These are phyloP conservation scores for Bullera alba DNA, from an alignment of 768 basidiomycete species.

Conservation along the genomic window DNA sequence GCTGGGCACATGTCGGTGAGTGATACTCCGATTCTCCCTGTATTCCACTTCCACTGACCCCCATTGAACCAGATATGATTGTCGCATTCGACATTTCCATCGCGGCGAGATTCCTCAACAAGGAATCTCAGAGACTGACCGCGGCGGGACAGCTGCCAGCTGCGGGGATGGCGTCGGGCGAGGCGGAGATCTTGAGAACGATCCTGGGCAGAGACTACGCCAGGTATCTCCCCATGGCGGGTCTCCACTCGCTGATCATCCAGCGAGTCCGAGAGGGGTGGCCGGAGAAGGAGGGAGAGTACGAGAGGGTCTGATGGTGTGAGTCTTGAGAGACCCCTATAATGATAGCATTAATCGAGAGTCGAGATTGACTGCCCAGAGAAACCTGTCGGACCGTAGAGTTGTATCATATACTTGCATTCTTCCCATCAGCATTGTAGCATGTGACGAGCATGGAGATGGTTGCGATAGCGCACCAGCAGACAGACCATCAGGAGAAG, in stretches of 20 bases:
- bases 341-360: too few species aligned
- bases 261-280: conserved; percentile 35
- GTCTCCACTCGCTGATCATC: conserved; percentile 33
- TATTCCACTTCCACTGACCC: neutral
- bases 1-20: conserved; percentile 37
- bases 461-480: too few species aligned
- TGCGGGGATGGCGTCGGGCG: conserved; percentile 11
- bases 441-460: too few species aligned
- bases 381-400: too few species aligned
- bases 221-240: conserved; percentile 33
- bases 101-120: conserved; percentile 31
- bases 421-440: too few species aligned
- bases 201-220: conserved; percentile 14
- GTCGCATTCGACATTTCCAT: conserved; percentile 35
- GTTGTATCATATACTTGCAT: too few species aligned
- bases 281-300: conserved; percentile 41
- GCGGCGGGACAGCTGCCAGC: conserved; percentile 4
- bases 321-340: too few species aligned
- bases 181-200: conserved; percentile 20
- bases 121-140: conserved; percentile 30
- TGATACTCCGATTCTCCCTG: neutral
- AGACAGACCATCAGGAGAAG: too few species aligned
- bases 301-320: conserved; percentile 35
- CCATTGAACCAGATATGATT: conserved; percentile 28
- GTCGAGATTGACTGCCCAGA: too few species aligned